These are phyloP conservation scores for Vitis labrusca DNA, from an alignment of 164 flowering plant species.

Conservation along the genomic window DNA sequence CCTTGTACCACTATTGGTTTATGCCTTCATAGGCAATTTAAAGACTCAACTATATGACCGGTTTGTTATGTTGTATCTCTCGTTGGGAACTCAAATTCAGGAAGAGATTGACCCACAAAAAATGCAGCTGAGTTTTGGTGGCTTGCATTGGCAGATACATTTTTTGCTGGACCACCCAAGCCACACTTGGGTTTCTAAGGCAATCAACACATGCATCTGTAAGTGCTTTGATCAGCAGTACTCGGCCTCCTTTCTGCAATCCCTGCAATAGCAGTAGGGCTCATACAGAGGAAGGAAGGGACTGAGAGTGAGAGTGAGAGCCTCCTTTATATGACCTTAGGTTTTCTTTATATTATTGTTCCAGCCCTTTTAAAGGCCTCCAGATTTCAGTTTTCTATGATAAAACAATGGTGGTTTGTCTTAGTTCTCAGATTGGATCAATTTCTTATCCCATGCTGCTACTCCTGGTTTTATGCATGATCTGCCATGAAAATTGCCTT, in stretches of 20 bases:
- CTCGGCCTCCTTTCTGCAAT: no score
- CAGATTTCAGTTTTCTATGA: neutral
- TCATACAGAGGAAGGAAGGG: no score
- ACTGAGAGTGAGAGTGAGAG: neutral
- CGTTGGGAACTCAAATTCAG: constrained; percentile 74
- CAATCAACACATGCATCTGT: constrained; percentile 11
- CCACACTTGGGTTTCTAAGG: constrained; percentile 84
- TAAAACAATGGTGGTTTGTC: neutral
- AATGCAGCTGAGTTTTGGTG: constrained; percentile 52
- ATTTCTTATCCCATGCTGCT: constrained; percentile 95
- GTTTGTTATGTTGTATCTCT: constrained; percentile 87
- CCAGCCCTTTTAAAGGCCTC: no score
- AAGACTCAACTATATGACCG: constrained; percentile 92
- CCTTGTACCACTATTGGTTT: constrained; percentile 89
- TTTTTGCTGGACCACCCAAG: constrained; percentile 88
- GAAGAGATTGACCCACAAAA: constrained; percentile 56
- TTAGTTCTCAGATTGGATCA: constrained; percentile 64
- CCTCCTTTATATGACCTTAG: no score
- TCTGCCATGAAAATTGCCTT: constrained; percentile 93
- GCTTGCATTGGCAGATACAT: constrained; percentile 93
- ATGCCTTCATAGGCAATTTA: constrained; percentile 98
- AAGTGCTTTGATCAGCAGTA: no score
- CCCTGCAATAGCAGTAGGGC: no score
- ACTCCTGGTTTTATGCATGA: constrained; percentile 93
- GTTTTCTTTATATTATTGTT: no score